phyloP scores from a whole-genome alignment of 2,329 filamentous ascomycete genomes.

The Colletotrichum spaethianum region DNA sequence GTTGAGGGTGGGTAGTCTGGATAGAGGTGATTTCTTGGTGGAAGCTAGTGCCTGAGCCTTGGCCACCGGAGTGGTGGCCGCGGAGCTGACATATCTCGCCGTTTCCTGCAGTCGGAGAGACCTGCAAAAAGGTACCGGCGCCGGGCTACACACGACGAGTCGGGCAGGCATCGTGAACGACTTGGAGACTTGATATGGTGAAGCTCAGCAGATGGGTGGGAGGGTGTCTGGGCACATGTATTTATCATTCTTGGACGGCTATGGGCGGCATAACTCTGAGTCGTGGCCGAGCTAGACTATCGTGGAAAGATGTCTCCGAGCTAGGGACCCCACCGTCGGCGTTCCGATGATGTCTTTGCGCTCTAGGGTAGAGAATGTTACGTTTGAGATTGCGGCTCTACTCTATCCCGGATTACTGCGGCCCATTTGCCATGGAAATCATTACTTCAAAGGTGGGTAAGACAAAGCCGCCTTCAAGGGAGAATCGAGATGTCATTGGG shows the following conservation, averaged over 20 bases:
- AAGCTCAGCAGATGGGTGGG: not conserved
- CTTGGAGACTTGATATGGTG: not conserved
- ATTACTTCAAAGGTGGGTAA: slow-evolving; percentile 18
- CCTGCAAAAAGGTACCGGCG: slow-evolving; percentile 25
- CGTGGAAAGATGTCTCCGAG: slow-evolving; percentile 26
- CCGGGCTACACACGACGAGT: slow-evolving; percentile 16
- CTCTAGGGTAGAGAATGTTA: not conserved
- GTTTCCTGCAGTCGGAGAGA: slow-evolving; percentile 19
- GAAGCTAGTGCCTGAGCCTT: slow-evolving; percentile 4
- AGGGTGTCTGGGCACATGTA: slow-evolving; percentile 23
- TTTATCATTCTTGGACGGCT: slow-evolving; percentile 31
- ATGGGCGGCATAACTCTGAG: slow-evolving; percentile 34
- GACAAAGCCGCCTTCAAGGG: slow-evolving; percentile 2
- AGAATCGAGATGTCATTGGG: slow-evolving; percentile 4
- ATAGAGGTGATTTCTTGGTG: slow-evolving; percentile 22
- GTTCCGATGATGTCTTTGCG: slow-evolving; percentile 21
- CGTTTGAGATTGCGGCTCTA: slow-evolving; percentile 22
- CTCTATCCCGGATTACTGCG: slow-evolving; percentile 16
- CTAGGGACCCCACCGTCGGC: slow-evolving; percentile 12
- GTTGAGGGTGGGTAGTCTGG: slow-evolving; percentile 17
- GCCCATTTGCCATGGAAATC: slow-evolving; percentile 13
- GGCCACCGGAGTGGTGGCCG: slow-evolving; percentile 28
- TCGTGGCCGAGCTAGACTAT: slow-evolving; percentile 21
- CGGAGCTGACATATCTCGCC: slow-evolving; percentile 25
- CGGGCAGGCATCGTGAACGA: slow-evolving; percentile 23